Evolutionary conservation across 805 yeast genomes (phyloP).

Genomic region (Teunomyces tritomae): DNA sequence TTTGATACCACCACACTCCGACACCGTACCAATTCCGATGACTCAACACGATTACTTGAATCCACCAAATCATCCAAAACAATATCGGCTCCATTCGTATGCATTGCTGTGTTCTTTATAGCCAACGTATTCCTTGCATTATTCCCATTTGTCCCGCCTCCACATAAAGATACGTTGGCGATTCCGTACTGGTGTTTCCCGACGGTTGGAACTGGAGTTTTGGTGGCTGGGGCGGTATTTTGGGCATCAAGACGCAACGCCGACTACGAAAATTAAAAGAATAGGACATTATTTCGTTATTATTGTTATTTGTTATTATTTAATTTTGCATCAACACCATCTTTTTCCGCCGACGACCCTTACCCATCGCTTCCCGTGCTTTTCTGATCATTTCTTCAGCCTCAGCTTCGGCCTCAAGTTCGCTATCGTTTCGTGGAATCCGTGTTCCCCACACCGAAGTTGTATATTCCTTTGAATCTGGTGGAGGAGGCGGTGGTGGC

Average conservation of each 20-base stretch:
- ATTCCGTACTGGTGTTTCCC: conserved; percentile 62
- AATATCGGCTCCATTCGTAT: conserved; percentile 29
- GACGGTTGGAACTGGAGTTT: conserved; percentile 47
- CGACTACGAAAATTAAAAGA: conserved; percentile 18
- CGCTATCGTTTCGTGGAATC: conserved; percentile 43
- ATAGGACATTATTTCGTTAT: neutral
- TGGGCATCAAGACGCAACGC: conserved; percentile 11
- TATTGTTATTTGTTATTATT: neutral
- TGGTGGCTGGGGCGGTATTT: conserved; percentile 40
- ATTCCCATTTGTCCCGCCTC: conserved; percentile 58
- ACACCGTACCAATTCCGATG: neutral
- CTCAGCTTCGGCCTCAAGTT: conserved; percentile 45
- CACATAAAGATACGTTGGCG: conserved; percentile 25
- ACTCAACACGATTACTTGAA: neutral
- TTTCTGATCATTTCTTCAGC: conserved; percentile 51
- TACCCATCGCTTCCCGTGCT: conserved; percentile 47
- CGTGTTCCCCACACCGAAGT: conserved; percentile 80
- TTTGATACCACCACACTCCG: neutral
- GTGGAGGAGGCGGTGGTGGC: conserved; percentile 4
- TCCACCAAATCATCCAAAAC: neutral
- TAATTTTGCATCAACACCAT: conserved; percentile 24
- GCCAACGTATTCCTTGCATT: conserved; percentile 51
- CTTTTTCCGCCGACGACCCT: conserved; percentile 38
- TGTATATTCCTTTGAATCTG: conserved; percentile 23
- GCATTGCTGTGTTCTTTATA: conserved; percentile 36